Base-by-base conservation (phyloP, 2,329 filamentous ascomycete genomes). In the Fusarium sp. region DNA sequence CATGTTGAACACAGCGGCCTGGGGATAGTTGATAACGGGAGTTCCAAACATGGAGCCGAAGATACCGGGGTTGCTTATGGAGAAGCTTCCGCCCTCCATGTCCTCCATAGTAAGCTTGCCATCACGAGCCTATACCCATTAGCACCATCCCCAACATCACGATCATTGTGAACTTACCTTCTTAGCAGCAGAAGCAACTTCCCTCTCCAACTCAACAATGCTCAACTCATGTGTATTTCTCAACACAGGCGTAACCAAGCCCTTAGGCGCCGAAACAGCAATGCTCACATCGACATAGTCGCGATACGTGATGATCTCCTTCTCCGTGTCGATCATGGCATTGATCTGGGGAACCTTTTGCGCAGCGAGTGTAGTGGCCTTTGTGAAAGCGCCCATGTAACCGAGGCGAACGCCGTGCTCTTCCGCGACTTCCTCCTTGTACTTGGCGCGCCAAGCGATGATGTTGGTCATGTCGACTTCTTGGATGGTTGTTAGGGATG, bases 51-150 rank as follows among this genome's bases (percentile, higher is more conserved):
- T 76, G 29, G 79, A 80, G 21, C 78, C 78, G 81, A 93, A 93
- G 90, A 93, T 93, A 75, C 91, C 91, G 87, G 93, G 92, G 86
- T 93, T 93, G 82, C 90, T 92, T 82, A 93, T 93, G 77, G 92
- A 93, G 83, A 93, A 92, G 77, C 91, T 93, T 75, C 91, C 91
- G 39, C 92, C 92, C 82, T 92, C 90, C 85, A 92, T 93, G 80
- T 93, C 91, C 77, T 93, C 91, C 45, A 92, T 91, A 86, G 93
- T 93, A 62, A 93, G 87, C 85, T 93, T 93, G 79, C 91, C 91
- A 72, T 93, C 91, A 45, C 90, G 86, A 70, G 91, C 91, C 78
- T 91, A 3, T 2, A 23, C 10, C 4, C 4, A 8, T 66, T 21
- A 70, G 58, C 19, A 35, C 5, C 25, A 19, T 16, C 19, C 19